These are phyloP conservation scores for Xeromyces bisporus DNA, from an alignment of 495 filamentous ascomycete species.

Conservation along the genomic window DNA sequence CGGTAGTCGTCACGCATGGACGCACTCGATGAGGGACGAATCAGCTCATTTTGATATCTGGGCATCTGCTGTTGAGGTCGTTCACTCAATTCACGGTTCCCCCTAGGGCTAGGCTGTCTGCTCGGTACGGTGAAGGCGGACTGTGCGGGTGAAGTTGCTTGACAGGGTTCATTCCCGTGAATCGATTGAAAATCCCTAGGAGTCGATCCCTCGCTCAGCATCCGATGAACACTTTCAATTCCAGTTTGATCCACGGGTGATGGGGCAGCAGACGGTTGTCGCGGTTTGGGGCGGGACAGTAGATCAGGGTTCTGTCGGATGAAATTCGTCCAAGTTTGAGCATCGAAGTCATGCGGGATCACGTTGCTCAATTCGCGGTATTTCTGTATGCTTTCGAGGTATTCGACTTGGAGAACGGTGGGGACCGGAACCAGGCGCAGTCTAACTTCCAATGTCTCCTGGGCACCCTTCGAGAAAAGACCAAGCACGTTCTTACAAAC, in stretches of 20 bases:
- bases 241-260: slow-evolving; percentile 35
- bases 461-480: slow-evolving; percentile 64
- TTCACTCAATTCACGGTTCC: slow-evolving; percentile 7
- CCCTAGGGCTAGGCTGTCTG: slow-evolving; percentile 21
- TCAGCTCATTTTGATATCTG: slow-evolving; percentile 16
- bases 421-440: slow-evolving; percentile 72
- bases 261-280: slow-evolving; percentile 17
- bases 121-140: slow-evolving; percentile 18
- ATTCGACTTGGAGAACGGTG: slow-evolving; percentile 53
- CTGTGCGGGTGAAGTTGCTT: slow-evolving; percentile 21
- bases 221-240: slow-evolving; percentile 34
- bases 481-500: slow-evolving; percentile 73
- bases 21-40: slow-evolving; percentile 32
- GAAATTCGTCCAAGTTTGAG: slow-evolving; percentile 50
- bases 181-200: slow-evolving; percentile 24
- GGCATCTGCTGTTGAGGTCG: slow-evolving; percentile 12
- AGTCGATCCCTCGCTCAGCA: slow-evolving; percentile 30
- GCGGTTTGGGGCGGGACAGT: slow-evolving; percentile 15
- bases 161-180: slow-evolving; percentile 14
- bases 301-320: slow-evolving; percentile 41
- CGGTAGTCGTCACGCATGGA: slow-evolving; percentile 27
- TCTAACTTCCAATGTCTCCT: slow-evolving; percentile 89
- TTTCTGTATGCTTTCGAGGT: slow-evolving; percentile 44
- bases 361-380: slow-evolving; percentile 43
- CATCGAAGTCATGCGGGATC: slow-evolving; percentile 47